A percentile compares a stretch with the other conserved stretches of the same genome.
phyloP scores from a whole-genome alignment of 1,139 yeast species.

The Geotrichum cucujoidarum region DNA sequence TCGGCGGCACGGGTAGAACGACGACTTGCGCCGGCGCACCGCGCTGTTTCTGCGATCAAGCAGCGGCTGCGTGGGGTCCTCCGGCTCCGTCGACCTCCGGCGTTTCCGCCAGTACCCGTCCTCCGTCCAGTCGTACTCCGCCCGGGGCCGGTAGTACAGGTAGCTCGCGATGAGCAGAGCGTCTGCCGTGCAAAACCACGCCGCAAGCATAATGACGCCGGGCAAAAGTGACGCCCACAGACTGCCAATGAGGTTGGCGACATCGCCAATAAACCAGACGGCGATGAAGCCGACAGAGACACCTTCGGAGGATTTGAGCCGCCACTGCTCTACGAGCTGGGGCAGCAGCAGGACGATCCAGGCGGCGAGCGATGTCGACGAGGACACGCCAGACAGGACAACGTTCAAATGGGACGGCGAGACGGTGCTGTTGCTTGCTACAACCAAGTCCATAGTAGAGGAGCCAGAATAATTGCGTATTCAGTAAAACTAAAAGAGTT shows the following conservation, averaged over 20 bases:
- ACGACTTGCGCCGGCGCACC: slow-evolving; percentile 19
- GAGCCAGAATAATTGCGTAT: too few species aligned
- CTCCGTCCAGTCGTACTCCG: slow-evolving; percentile 8
- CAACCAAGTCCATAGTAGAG: too few species aligned
- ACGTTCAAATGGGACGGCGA: slow-evolving; percentile 37
- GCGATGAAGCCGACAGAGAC: slow-evolving; percentile 64
- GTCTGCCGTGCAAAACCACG: slow-evolving; percentile 74
- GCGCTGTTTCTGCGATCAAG: slow-evolving; percentile 20
- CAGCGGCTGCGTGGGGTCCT: slow-evolving; percentile 27
- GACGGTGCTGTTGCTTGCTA: not conserved
- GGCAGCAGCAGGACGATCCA: slow-evolving; percentile 80
- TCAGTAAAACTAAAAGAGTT: too few species aligned
- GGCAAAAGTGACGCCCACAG: slow-evolving; percentile 68
- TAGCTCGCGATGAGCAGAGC: slow-evolving; percentile 57
- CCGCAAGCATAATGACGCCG: slow-evolving; percentile 62
- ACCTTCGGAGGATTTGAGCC: slow-evolving; percentile 72
- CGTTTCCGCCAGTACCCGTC: slow-evolving; percentile 18
- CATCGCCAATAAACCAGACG: slow-evolving; percentile 72
- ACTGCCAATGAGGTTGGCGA: slow-evolving; percentile 63
- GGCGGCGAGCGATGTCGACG: slow-evolving; percentile 55
- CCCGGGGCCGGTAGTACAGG: slow-evolving; percentile 41
- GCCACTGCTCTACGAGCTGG: slow-evolving; percentile 78
- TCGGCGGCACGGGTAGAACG: slow-evolving; percentile 21
- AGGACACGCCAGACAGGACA: slow-evolving; percentile 57
- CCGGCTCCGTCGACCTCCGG: slow-evolving; percentile 17